Evolutionary conservation across 257 asterid species (phyloP).

Genomic region (Agastache rugosa): DNA sequence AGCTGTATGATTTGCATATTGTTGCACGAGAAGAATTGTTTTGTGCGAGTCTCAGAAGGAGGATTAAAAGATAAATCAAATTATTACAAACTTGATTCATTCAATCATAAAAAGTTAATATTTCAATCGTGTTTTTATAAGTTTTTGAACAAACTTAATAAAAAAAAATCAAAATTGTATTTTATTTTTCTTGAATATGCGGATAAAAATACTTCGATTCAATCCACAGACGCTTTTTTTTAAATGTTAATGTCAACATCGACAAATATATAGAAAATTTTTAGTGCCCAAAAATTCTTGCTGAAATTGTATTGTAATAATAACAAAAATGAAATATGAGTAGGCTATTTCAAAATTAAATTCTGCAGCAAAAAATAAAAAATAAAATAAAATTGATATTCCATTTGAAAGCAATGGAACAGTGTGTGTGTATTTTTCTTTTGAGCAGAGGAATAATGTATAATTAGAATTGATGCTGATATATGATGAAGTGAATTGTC

Average conservation of each 20-base stretch:
- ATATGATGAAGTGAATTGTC: conserved; percentile 35
- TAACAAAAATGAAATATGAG: conserved; percentile 20
- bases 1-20: no score
- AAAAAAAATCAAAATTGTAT: not conserved
- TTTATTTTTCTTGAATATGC: not conserved
- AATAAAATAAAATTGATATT: conserved; percentile 6
- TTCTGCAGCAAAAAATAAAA: conserved; percentile 15
- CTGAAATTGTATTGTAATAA: conserved; percentile 26
- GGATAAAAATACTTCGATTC: not conserved
- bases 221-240: not conserved
- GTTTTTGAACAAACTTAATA: no score
- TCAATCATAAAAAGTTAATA: no score
- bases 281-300: conserved; percentile 3
- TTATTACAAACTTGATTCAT: not conserved
- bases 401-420: conserved; percentile 33
- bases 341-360: conserved; percentile 20
- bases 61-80: no score
- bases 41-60: no score
- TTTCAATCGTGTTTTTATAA: no score
- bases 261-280: not conserved
- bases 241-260: not conserved
- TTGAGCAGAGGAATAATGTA: not conserved
- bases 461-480: not conserved
- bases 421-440: not conserved
- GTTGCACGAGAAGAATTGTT: no score